Percentiles rank a stretch among this genome's conserved stretches.
phyloP scores from a whole-genome alignment of 148 eudicot species.

The Fagopyrum homotropicum region DNA sequence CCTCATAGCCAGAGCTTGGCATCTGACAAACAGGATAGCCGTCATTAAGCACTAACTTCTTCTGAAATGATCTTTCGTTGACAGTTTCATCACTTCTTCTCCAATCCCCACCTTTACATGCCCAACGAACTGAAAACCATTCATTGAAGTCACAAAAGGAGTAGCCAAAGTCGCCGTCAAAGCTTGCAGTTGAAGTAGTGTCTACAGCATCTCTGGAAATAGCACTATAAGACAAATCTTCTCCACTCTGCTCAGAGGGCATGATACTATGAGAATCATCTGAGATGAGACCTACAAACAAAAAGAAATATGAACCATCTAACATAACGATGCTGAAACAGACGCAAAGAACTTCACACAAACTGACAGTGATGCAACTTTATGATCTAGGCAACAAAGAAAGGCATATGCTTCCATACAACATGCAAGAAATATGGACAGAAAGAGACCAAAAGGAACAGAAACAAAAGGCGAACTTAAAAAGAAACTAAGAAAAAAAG shows the following conservation, averaged over 20 bases:
- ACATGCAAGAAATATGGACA: neutral
- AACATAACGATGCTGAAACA: neutral
- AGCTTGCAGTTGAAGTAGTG: conserved; percentile 29
- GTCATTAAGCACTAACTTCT: conserved; percentile 78
- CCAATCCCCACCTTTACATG: conserved; percentile 98
- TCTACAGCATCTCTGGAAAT: conserved; percentile 41
- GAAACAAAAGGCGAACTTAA: neutral
- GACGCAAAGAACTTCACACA: neutral
- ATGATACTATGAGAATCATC: conserved; percentile 31
- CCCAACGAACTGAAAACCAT: conserved; percentile 63
- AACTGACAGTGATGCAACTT: neutral
- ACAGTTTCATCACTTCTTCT: conserved; percentile 68
- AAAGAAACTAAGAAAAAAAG: neutral
- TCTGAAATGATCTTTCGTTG: conserved; percentile 47
- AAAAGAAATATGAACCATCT: neutral
- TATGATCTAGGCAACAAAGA: neutral
- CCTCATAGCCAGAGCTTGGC: conserved; percentile 79
- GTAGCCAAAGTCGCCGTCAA: conserved; percentile 47
- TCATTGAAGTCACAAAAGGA: conserved; percentile 37
- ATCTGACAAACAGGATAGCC: conserved; percentile 87
- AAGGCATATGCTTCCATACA: too few relatives aligned
- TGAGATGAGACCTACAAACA: conserved; percentile 31
- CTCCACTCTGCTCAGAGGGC: conserved; percentile 36
- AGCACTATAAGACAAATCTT: conserved; percentile 26
- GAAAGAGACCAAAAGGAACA: neutral